Conservation (phyloP, 1,284 basidiomycete species). For the Cryptococcus maquisensis region DNA sequence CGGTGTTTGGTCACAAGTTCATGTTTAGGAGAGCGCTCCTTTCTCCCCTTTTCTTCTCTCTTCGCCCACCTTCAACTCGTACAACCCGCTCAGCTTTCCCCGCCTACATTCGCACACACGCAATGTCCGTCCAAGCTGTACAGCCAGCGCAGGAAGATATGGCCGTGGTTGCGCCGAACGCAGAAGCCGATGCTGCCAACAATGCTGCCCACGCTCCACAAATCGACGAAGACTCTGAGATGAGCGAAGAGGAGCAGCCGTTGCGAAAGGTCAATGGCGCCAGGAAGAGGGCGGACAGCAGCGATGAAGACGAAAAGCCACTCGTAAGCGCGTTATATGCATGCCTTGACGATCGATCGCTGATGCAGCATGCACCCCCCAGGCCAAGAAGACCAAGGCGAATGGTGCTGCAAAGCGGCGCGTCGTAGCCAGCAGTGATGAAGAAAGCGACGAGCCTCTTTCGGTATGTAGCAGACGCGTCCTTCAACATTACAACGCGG, state of each 20-base stretch:
- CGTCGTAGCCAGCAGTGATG: slow-evolving; percentile 36
- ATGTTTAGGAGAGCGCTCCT: background rate
- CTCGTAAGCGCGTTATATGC: slow-evolving; percentile 31
- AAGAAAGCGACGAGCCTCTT: slow-evolving; percentile 23
- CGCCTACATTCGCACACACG: background rate
- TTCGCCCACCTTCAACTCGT: background rate
- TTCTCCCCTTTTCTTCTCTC: background rate
- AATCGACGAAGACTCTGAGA: slow-evolving; percentile 12
- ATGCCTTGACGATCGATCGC: background rate
- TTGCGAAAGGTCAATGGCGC: slow-evolving; percentile 9
- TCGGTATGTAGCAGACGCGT: slow-evolving; percentile 15
- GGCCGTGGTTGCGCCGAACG: slow-evolving; percentile 31
- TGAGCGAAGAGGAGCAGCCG: slow-evolving; percentile 20
- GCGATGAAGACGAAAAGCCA: slow-evolving; percentile 44
- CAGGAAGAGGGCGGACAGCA: slow-evolving; percentile 14
- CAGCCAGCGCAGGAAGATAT: slow-evolving; percentile 15
- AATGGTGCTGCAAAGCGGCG: slow-evolving; percentile 31
- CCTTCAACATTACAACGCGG: slow-evolving; percentile 2
- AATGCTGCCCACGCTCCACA: slow-evolving; percentile 16
- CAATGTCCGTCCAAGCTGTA: background rate
- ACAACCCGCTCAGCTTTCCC: background rate
- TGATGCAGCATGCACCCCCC: background rate
- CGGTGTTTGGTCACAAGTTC: background rate
- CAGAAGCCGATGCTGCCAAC: slow-evolving; percentile 8
- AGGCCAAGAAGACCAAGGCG: slow-evolving; percentile 22